These are phyloP conservation scores for Cicer bijugum DNA, from an alignment of 306 rosid genomes.

Conservation along the genomic window DNA sequence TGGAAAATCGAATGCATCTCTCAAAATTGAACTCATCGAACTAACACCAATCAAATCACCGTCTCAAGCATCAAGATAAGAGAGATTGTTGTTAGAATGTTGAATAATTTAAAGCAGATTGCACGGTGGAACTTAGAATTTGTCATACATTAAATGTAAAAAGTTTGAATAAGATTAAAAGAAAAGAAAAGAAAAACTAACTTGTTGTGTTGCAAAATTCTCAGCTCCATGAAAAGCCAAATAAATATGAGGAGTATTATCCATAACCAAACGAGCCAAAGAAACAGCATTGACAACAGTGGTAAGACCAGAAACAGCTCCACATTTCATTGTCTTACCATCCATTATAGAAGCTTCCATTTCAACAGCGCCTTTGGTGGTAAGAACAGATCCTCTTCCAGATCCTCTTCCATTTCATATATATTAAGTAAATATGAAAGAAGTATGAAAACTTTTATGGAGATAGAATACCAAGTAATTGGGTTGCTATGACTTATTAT, in stretches of 20 bases:
- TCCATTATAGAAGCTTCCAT: constrained; percentile 96
- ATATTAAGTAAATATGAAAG: neutral
- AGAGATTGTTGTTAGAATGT: no score
- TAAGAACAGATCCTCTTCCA: constrained; percentile 79
- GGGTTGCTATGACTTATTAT: neutral
- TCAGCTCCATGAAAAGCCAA: constrained; percentile 55
- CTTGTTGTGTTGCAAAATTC: constrained; percentile 53
- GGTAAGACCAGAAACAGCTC: constrained; percentile 85
- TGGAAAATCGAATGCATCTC: no score
- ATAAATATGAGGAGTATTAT: constrained; percentile 84
- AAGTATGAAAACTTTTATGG: neutral
- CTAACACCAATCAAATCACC: no score
- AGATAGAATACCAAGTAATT: constrained; percentile 26
- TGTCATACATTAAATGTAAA: neutral
- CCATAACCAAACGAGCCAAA: constrained; percentile 85
- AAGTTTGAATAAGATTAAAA: neutral
- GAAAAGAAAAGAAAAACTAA: constrained; percentile 46
- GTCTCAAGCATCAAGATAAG: no score
- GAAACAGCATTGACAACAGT: constrained; percentile 85
- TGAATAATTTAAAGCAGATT: no score
- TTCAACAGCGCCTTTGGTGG: constrained; percentile 67
- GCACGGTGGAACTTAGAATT: no score
- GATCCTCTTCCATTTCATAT: no score
- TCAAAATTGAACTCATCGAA: no score
- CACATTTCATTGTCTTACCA: constrained; percentile 68